These are phyloP conservation scores for Populus hybrid DNA, from an alignment of 441 rosid genomes.

Conservation along the genomic window DNA sequence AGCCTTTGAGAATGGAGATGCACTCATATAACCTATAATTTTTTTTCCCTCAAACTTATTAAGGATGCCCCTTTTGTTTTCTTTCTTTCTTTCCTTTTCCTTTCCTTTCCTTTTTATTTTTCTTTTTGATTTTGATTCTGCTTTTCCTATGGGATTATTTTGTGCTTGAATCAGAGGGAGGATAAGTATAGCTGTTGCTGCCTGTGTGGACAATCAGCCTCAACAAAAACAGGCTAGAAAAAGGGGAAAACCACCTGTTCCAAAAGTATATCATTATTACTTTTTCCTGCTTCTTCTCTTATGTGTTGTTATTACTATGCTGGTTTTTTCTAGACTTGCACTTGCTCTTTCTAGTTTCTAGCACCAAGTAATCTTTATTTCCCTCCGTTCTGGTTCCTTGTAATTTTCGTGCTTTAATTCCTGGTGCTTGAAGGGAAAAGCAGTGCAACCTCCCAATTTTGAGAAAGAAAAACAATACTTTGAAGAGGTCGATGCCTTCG, in stretches of 20 bases:
- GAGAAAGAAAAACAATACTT: conserved; percentile 75
- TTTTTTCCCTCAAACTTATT: neutral
- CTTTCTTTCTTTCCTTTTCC: neutral
- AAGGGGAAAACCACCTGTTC: conserved; percentile 66
- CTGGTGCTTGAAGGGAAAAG: conserved; percentile 44
- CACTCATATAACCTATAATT: neutral
- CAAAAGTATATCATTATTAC: conserved; percentile 39
- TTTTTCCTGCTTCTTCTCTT: neutral
- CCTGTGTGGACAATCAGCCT: conserved; percentile 44
- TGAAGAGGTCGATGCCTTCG: conserved; percentile 85
- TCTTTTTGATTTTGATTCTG: neutral
- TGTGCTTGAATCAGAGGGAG: conserved; percentile 64
- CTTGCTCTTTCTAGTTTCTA: neutral
- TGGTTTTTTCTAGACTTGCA: neutral
- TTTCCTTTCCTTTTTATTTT: too few species aligned
- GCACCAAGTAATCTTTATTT: neutral
- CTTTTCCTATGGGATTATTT: conserved; percentile 14
- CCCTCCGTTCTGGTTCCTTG: neutral
- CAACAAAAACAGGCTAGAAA: conserved; percentile 52
- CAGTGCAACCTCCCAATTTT: conserved; percentile 45
- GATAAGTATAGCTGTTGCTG: conserved; percentile 71
- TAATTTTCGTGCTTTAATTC: neutral
- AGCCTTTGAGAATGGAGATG: too few species aligned
- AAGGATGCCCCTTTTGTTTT: neutral
- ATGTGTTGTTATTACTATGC: neutral